These are phyloP conservation scores for Trametes sanguinea DNA, from an alignment of 768 basidiomycete species.

Conservation along the genomic window DNA sequence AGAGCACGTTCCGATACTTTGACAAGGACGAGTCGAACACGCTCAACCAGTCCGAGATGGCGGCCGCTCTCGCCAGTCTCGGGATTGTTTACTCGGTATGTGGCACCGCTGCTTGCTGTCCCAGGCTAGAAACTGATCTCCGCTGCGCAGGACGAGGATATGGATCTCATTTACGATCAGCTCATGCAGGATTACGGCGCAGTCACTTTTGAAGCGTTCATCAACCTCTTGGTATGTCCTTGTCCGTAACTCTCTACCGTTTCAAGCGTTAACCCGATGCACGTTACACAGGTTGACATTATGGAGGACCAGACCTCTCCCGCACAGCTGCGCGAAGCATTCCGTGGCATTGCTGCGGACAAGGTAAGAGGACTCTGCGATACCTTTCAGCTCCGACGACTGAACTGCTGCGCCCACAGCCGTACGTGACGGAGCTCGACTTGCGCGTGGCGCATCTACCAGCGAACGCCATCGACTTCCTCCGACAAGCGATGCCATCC, in stretches of 20 bases:
- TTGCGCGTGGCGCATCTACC: conserved; percentile 84
- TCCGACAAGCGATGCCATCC: conserved; percentile 79
- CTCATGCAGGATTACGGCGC: conserved; percentile 81
- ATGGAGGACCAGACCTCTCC: conserved; percentile 94
- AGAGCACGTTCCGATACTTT: conserved; percentile 96
- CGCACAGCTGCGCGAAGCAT: conserved; percentile 90
- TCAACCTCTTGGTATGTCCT: conserved; percentile 77
- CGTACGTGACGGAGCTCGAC: conserved; percentile 92
- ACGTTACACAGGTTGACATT: conserved; percentile 74
- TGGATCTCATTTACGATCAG: conserved; percentile 80
- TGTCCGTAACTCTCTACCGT: not conserved
- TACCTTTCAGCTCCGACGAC: not conserved
- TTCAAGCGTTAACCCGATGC: not conserved
- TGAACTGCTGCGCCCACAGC: conserved; percentile 46
- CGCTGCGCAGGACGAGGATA: conserved; percentile 72
- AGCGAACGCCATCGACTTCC: conserved; percentile 71
- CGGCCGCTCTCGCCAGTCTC: conserved; percentile 91
- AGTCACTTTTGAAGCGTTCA: conserved; percentile 91
- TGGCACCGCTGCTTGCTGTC: not conserved
- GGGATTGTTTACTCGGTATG: conserved; percentile 89
- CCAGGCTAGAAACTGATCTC: not conserved
- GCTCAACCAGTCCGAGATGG: conserved; percentile 80
- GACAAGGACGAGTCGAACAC: conserved; percentile 93
- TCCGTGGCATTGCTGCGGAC: conserved; percentile 87
- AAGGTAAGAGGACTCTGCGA: conserved; percentile 56